A percentile compares a stretch with the other conserved stretches of the same genome.
phyloP scores from a whole-genome alignment of 1,139 yeast species.

The Magnusiomyces magnusii region DNA sequence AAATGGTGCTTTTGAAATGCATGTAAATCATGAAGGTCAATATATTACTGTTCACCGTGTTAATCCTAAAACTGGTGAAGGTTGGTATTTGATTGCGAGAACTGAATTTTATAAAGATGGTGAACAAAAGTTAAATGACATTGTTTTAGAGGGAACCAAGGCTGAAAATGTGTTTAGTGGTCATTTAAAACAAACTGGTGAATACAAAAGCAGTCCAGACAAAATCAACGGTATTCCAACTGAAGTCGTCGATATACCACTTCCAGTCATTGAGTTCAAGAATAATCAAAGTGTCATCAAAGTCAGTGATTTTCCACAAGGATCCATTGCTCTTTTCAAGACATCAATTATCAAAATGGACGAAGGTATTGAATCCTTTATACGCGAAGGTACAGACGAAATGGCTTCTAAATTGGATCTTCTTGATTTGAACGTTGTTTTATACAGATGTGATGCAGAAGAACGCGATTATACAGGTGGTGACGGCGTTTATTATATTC shows the following conservation, averaged over 20 bases:
- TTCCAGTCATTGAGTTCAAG: slow-evolving; percentile 43
- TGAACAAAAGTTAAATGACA: slow-evolving; percentile 44
- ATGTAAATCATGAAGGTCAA: slow-evolving; percentile 90
- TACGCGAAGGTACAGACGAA: slow-evolving; percentile 65
- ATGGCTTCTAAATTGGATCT: slow-evolving; percentile 57
- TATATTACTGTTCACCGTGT: slow-evolving; percentile 85
- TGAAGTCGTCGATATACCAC: slow-evolving; percentile 45
- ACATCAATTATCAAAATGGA: slow-evolving; percentile 56
- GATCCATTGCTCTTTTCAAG: slow-evolving; percentile 77
- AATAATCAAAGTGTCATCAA: slow-evolving; percentile 43
- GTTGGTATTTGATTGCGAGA: slow-evolving; percentile 84
- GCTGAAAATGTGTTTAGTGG: slow-evolving; percentile 54
- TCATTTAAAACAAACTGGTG: slow-evolving; percentile 42
- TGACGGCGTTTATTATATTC: slow-evolving; percentile 67
- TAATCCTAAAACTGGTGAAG: slow-evolving; percentile 76
- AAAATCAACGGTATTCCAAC: slow-evolving; percentile 57
- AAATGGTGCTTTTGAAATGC: slow-evolving; percentile 77
- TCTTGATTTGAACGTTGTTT: slow-evolving; percentile 63
- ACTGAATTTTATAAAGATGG: slow-evolving; percentile 52
- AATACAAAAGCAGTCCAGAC: slow-evolving; percentile 34
- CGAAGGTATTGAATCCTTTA: slow-evolving; percentile 48
- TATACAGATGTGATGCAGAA: slow-evolving; percentile 78
- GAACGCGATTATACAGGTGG: slow-evolving; percentile 79
- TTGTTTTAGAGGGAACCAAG: slow-evolving; percentile 56
- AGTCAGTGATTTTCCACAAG: slow-evolving; percentile 69